Conservation (phyloP, 106 monocot species). For the Phalaenopsis aphrodite region DNA sequence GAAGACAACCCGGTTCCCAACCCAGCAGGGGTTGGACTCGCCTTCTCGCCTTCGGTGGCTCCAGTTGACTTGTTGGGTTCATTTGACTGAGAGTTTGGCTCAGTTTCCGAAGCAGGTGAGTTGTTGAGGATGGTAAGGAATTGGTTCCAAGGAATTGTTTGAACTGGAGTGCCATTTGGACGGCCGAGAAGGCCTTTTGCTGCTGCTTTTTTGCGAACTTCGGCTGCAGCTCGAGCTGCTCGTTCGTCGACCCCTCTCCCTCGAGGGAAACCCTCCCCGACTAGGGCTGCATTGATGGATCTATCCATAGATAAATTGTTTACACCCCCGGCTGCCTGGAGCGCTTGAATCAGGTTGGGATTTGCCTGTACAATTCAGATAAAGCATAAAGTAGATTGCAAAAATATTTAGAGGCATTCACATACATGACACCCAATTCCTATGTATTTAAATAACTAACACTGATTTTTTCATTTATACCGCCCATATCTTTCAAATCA, state of each 20-base stretch:
- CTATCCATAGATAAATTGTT: constrained; percentile 31
- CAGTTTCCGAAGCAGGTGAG: constrained; percentile 13
- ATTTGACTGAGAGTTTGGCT: constrained; percentile 11
- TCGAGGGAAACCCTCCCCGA: constrained; percentile 52
- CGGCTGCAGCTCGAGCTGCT: constrained; percentile 84
- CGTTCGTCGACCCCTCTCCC: constrained; percentile 70
- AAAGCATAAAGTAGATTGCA: neutral
- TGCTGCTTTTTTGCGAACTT: constrained; percentile 80
- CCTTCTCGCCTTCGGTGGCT: neutral
- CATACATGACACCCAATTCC: no score
- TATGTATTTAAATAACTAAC: no score
- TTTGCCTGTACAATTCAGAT: constrained; percentile 32
- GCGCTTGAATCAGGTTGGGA: constrained; percentile 64
- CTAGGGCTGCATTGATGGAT: constrained; percentile 35
- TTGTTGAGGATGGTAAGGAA: constrained; percentile 61
- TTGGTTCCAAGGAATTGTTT: constrained; percentile 40
- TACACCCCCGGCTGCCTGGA: constrained; percentile 52
- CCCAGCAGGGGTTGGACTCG: constrained; percentile 49
- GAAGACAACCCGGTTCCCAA: constrained; percentile 64
- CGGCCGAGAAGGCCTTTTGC: constrained; percentile 67
- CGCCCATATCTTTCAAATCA: no score
- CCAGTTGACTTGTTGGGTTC: constrained; percentile 21
- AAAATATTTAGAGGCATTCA: neutral
- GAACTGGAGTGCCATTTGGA: constrained; percentile 44
- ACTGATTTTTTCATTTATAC: no score